Conservation (phyloP, 495 filamentous ascomycete genomes). For the Podospora pseudoanserina region DNA sequence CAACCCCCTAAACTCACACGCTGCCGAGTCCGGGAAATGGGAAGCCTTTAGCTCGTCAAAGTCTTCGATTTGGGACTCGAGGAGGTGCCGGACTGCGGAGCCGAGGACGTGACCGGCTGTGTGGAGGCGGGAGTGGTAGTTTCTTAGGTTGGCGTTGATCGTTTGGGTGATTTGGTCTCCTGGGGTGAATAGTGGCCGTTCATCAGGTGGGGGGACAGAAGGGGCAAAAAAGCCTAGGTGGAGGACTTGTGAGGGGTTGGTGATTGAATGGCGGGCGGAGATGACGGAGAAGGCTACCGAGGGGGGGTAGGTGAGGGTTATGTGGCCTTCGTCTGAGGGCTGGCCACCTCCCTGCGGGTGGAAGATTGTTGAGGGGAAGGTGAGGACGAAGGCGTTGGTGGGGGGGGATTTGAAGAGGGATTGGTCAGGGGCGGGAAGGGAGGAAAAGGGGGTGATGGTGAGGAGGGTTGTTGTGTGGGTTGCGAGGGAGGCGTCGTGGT, state of each 20-base stretch:
- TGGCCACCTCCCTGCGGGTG: constrained; percentile 66
- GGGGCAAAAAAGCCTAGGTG: constrained; percentile 54
- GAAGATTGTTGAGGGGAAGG: constrained; percentile 57
- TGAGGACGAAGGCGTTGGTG: constrained; percentile 50
- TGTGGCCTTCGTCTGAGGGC: constrained; percentile 53
- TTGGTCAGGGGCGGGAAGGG: constrained; percentile 45
- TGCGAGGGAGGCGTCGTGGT: constrained; percentile 51
- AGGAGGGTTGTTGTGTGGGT: constrained; percentile 42
- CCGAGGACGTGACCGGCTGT: constrained; percentile 64
- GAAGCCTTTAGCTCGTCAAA: constrained; percentile 61
- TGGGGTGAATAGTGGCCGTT: constrained; percentile 23
- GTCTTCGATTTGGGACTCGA: constrained; percentile 44
- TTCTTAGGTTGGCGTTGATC: constrained; percentile 52
- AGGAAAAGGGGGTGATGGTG: constrained; percentile 42
- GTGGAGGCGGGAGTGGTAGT: constrained; percentile 58
- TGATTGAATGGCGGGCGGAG: constrained; percentile 46
- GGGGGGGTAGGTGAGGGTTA: constrained; percentile 35
- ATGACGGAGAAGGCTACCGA: constrained; percentile 44
- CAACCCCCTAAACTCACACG: constrained; percentile 56
- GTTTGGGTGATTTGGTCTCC: constrained; percentile 45
- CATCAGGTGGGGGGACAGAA: too few species aligned
- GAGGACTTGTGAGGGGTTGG: constrained; percentile 48
- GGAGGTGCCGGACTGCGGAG: constrained; percentile 51
- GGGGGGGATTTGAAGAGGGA: constrained; percentile 44
- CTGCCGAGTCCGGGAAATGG: constrained; percentile 58